These are phyloP conservation scores for Gossypium laxum DNA, from an alignment of 441 rosid species.

Conservation along the genomic window DNA sequence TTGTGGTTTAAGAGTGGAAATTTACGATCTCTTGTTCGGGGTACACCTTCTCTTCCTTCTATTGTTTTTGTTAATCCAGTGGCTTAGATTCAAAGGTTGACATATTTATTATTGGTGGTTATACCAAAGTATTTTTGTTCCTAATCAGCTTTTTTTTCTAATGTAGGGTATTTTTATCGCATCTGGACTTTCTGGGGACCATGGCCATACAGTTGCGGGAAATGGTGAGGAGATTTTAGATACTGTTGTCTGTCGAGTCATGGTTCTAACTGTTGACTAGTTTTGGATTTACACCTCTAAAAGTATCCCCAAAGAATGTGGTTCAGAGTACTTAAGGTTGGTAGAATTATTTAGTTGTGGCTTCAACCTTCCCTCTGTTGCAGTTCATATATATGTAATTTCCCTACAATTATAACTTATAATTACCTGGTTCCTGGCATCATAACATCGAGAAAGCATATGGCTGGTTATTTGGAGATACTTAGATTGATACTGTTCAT, in stretches of 20 bases:
- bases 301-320: neutral
- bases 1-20: neutral
- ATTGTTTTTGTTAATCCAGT: neutral
- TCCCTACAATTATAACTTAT: neutral
- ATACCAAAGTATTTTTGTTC: neutral
- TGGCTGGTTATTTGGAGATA: no score
- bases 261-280: neutral
- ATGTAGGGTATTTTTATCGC: slow-evolving; percentile 48
- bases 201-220: slow-evolving; percentile 32
- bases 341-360: slow-evolving; percentile 10
- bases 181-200: slow-evolving; percentile 41
- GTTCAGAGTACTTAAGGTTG: neutral
- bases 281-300: neutral
- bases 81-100: neutral
- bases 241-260: neutral
- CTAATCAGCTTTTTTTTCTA: neutral
- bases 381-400: neutral
- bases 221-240: slow-evolving; percentile 36
- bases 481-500: no score
- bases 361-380: neutral
- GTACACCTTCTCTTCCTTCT: neutral
- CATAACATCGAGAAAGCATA: neutral
- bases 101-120: neutral
- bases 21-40: neutral
- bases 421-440: neutral